These are phyloP conservation scores for Piromyces sp. DNA, from an alignment of 192 early-diverging fungal genomes.

Conservation along the genomic window DNA sequence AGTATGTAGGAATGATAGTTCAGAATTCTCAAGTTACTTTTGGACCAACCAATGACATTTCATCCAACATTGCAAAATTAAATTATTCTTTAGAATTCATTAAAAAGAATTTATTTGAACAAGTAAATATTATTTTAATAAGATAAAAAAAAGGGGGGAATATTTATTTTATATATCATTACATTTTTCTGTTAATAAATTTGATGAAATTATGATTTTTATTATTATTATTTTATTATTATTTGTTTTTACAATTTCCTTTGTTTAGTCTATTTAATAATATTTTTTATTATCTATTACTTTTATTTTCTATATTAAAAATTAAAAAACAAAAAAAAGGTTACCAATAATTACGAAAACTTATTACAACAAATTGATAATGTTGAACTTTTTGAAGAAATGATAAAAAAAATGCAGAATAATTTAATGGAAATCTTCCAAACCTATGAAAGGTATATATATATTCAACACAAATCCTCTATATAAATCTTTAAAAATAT, in stretches of 20 bases:
- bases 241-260: too few relatives aligned
- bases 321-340: neutral
- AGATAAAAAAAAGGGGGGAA: too few relatives aligned
- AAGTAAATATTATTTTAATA: neutral
- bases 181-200: too few relatives aligned
- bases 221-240: too few relatives aligned
- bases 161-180: too few relatives aligned
- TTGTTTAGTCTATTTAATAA: too few relatives aligned
- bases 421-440: neutral
- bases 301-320: too few relatives aligned
- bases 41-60: neutral
- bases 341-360: neutral
- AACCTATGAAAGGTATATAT: neutral
- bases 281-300: too few relatives aligned
- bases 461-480: too few relatives aligned
- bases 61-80: neutral
- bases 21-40: neutral
- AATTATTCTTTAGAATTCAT: neutral
- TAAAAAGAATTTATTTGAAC: neutral
- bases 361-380: neutral
- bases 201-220: too few relatives aligned
- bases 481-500: too few relatives aligned
- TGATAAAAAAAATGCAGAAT: neutral
- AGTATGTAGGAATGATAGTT: neutral
- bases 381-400: neutral